Percentiles rank a stretch among this genome's conserved stretches.
Conservation (phyloP, 23 red algal species). For the Gracilaria domingensis region DNA sequence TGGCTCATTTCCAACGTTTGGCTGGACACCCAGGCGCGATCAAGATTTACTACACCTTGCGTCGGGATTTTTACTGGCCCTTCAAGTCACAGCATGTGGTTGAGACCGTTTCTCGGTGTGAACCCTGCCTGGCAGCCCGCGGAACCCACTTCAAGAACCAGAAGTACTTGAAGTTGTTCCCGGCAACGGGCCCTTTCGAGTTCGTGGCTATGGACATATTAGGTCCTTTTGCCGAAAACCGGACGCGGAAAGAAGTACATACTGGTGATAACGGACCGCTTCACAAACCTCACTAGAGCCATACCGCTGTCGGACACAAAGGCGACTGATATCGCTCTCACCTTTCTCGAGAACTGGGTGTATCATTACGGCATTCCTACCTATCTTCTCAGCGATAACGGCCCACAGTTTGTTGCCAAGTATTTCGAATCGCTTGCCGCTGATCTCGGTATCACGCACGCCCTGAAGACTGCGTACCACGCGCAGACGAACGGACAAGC, state of each 20-base stretch:
- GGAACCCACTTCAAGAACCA: not conserved
- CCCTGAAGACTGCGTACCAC: no score
- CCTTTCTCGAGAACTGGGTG: slow-evolving; percentile 3
- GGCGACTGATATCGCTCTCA: not conserved
- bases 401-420: no score
- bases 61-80: slow-evolving; percentile 28
- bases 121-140: not conserved
- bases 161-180: slow-evolving; percentile 40
- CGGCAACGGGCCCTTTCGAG: slow-evolving; percentile 3
- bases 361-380: slow-evolving; percentile 12
- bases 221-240: slow-evolving; percentile 31
- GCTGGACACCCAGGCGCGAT: slow-evolving; percentile 17
- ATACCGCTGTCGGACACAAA: slow-evolving; percentile 6
- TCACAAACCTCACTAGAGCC: slow-evolving; percentile 6
- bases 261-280: slow-evolving; percentile 37
- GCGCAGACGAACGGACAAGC: no score
- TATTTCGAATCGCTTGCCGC: no score
- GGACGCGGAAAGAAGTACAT: slow-evolving; percentile 7
- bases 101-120: slow-evolving; percentile 13
- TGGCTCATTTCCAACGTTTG: slow-evolving; percentile 11
- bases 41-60: slow-evolving; percentile 26
- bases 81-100: slow-evolving; percentile 15
- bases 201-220: slow-evolving; percentile 53
- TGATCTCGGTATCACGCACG: no score
- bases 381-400: not conserved